These are phyloP conservation scores for Macrolepiota dolichaula DNA, from an alignment of 768 basidiomycete species.

Conservation along the genomic window DNA sequence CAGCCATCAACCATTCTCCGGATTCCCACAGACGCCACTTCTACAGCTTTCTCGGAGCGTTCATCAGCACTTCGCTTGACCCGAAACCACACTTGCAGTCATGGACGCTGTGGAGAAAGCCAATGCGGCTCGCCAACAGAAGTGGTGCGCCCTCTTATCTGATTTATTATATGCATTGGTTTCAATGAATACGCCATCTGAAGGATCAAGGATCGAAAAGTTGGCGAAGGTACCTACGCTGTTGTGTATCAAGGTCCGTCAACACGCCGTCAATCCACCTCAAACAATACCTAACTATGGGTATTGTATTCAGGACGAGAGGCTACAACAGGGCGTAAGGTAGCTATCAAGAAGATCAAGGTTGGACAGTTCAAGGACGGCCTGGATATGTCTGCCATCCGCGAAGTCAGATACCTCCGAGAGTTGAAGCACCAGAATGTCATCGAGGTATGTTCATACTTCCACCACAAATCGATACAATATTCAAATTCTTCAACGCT, in stretches of 20 bases:
- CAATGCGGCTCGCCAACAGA: conserved; percentile 67
- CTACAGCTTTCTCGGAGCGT: not conserved
- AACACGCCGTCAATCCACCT: not conserved
- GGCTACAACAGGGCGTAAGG: conserved; percentile 69
- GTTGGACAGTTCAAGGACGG: conserved; percentile 97
- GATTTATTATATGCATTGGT: not conserved
- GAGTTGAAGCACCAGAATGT: conserved; percentile 94
- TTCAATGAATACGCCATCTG: not conserved
- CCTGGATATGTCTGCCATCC: conserved; percentile 96
- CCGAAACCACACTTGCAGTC: not conserved
- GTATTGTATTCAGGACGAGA: conserved; percentile 56
- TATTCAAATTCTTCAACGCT: not conserved
- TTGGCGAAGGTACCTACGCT: conserved; percentile 93
- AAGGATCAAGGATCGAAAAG: conserved; percentile 79
- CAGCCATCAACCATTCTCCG: not conserved
- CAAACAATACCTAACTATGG: not conserved
- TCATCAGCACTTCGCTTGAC: not conserved
- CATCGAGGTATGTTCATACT: conserved; percentile 64
- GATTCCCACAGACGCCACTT: not conserved
- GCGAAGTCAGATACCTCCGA: conserved; percentile 95
- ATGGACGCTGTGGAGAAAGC: conserved; percentile 87
- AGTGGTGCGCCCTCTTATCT: conserved; percentile 44
- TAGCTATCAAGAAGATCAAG: conserved; percentile 98
- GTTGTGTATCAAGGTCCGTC: conserved; percentile 86
- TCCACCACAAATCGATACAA: not conserved